Conservation (phyloP, 306 rosid genomes). For the Ziziphus jujuba region DNA sequence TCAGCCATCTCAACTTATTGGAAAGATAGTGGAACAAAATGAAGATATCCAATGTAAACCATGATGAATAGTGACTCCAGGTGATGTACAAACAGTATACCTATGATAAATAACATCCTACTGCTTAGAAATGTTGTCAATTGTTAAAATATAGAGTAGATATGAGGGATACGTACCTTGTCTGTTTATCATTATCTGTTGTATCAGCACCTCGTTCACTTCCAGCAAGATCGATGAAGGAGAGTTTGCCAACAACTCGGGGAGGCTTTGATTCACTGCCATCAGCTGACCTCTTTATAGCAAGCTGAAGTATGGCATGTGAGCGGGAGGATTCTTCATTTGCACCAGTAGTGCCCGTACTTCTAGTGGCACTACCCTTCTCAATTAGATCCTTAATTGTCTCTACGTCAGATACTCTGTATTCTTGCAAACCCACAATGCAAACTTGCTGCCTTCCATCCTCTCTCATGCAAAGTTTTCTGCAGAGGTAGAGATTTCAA, state of each 20-base stretch:
- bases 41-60: neutral
- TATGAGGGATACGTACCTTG: conserved; percentile 51
- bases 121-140: neutral
- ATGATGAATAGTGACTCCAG: neutral
- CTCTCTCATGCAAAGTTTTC: conserved; percentile 99
- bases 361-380: conserved; percentile 89
- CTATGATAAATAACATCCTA: neutral
- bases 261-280: conserved; percentile 91
- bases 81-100: neutral
- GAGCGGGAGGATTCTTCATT: conserved; percentile 99
- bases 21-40: neutral
- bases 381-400: conserved; percentile 91
- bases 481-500: conserved; percentile 38
- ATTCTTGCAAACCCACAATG: conserved; percentile 97
- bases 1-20: neutral
- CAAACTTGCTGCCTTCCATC: conserved; percentile 98
- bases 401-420: conserved; percentile 89
- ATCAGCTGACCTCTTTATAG: conserved; percentile 77
- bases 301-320: conserved; percentile 99
- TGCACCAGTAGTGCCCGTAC: conserved; percentile 98
- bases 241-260: conserved; percentile 88
- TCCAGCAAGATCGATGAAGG: conserved; percentile 99
- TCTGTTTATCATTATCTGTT: conserved; percentile 95
- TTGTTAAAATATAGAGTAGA: neutral
- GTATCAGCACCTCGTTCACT: conserved; percentile 99